Evolutionary conservation across 805 yeast genomes (phyloP), one percentile per base, ranked within the genome.

Genomic region (Pichia kluyveri): DNA sequence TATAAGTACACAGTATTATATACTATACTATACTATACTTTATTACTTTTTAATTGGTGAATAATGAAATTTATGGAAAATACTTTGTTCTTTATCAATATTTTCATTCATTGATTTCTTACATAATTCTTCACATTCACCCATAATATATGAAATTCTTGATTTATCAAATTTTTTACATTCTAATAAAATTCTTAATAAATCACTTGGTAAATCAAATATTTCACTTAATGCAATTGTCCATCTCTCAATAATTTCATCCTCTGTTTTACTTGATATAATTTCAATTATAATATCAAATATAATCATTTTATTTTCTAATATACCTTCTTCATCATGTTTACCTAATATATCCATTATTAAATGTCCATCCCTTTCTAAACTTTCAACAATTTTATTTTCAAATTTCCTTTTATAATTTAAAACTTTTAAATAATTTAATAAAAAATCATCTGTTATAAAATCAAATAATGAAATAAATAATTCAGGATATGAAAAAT

Each of bases 131-230:
- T 15, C 36, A 47, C 61, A 56, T 46, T 63, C 67, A 26, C 53
- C 60, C 34, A 59, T 43, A n/a, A 63, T 42, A 18, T 56, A 53
- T 43, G 56, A 54, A 41, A 43, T 42, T 23, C 34, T 45, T 3
- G 51, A 49, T 17, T 49, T 49, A 23, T 49, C 49, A 15, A 42
- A 43, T 26, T 46, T 46, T 68, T 76, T 56, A 74, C 68, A 57
- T 69, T 75, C 54, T 46, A 89, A 70, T 40, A 88, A 74, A 14
- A 81, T 80, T 41, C 76, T 77, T 40, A 90, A 72, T 57, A 88
- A 76, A 44, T 77, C 82, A 8, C 82, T 66, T 0, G 95, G 89
- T 49, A 90, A 81, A 61, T 87, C 89, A 67, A 87, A 82, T 68
- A 82, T 88, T 39, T 75, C 75, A 12, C 70, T 69, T 45, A 88